Evolutionary conservation across 805 yeast species (phyloP), one percentile per base, ranked within the genome.

Genomic region (Metschnikowia shivogae): DNA sequence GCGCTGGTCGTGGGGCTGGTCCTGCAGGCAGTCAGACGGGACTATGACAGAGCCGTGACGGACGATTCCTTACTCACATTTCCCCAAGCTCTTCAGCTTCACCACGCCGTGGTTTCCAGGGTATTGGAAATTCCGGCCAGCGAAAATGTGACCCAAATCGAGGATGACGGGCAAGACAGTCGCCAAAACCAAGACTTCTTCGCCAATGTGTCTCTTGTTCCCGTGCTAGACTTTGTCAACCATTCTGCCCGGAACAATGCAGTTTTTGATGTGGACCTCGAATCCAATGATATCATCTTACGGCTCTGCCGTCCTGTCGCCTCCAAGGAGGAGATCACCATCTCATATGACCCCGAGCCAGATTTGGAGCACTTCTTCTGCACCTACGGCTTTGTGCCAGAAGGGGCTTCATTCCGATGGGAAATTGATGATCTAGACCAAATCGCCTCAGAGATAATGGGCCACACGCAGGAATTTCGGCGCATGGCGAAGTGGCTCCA

Each of bases 161-260:
- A 29, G n/a, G 20, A 34, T 19, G 40, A 27, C 5, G 42, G 33
- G 11, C 19, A 6, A 20, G 49, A 43, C 20, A 32, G 5, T 12
- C 43, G 2, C 12, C 33, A 24, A 3, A 31, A 28, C 17, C 17
- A 36, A 10, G 77, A 73, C 36, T 81, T 67, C 49, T 54, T 60
- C 4, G 76, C 76, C 5, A 74, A 77, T 40, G 70, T 81, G 0
- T 75, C 86, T 0, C 58, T 84, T 44, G 86, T 84, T 0, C 89
- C 92, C 1, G 48, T 81, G 1, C 54, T 84, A 27, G 92, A 84
- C 60, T 84, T 78, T 68, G 85, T 76, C 5, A 84, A 84, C 58
- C 92, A 84, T 57, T 63, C 66, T 35, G 68, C 67, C 45, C 35
- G 41, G 1, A 33, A 53, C 24, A 64, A 67, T 37, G 77, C 85